These are phyloP conservation scores for Microbotryum saponariae DNA, from an alignment of 1,284 basidiomycete species.

Conservation along the genomic window DNA sequence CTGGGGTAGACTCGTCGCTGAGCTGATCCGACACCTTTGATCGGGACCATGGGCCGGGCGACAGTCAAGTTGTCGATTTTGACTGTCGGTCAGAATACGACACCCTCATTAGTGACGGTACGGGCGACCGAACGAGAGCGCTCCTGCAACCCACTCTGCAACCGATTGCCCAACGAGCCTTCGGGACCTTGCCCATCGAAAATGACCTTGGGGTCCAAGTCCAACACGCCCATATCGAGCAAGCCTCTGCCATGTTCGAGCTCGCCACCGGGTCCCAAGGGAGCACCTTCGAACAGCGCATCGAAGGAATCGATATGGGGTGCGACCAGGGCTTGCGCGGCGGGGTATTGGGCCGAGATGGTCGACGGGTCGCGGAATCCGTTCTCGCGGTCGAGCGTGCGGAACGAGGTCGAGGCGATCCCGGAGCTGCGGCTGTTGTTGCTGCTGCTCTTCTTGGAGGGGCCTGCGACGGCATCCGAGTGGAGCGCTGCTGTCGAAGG, in stretches of 20 bases:
- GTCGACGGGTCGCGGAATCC: constrained; percentile 70
- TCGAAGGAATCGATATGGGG: constrained; percentile 98
- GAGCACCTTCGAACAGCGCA: constrained; percentile 73
- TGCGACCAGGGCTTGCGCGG: constrained; percentile 84
- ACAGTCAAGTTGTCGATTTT: constrained; percentile 84
- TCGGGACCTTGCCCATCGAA: constrained; percentile 61
- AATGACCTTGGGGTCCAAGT: constrained; percentile 81
- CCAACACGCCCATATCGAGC: constrained; percentile 67
- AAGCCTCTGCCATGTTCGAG: constrained; percentile 54
- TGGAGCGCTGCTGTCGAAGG: neutral
- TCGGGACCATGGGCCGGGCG: constrained; percentile 76
- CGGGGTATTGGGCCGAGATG: constrained; percentile 62
- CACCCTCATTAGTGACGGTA: no score
- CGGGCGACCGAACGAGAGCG: no score
- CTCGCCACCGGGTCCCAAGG: constrained; percentile 53
- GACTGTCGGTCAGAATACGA: constrained; percentile 48
- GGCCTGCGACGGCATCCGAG: constrained; percentile 16
- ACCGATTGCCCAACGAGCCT: constrained; percentile 40
- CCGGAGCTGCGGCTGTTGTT: neutral
- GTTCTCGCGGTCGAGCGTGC: constrained; percentile 75
- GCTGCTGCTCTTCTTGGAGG: constrained; percentile 9
- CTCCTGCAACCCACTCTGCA: constrained; percentile 35
- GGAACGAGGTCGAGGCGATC: constrained; percentile 48
- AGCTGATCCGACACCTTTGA: constrained; percentile 64
- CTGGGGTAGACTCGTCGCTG: constrained; percentile 79